Percentiles rank a stretch among this genome's conserved stretches.
Evolutionary conservation across 1,139 yeast species (phyloP).

Genomic region (Lodderomyces jiufengensis): DNA sequence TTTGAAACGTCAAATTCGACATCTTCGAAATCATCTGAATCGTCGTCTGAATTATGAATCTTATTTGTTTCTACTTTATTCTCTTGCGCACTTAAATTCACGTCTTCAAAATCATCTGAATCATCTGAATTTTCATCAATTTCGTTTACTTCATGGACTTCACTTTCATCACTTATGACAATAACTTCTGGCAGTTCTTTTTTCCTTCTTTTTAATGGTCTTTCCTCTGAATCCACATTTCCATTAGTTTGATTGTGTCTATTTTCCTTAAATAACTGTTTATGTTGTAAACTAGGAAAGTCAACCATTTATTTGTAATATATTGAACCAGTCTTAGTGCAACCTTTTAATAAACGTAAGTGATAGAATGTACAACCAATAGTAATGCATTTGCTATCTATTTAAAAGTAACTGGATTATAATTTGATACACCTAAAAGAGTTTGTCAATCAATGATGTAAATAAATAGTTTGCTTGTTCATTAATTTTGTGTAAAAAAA

Average conservation of each 20-base stretch:
- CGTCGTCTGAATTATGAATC: constrained; percentile 4
- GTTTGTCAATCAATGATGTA: too few species aligned
- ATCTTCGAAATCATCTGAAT: constrained; percentile 34
- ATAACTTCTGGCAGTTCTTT: constrained; percentile 2
- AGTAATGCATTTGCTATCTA: too few species aligned
- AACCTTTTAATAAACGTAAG: too few species aligned
- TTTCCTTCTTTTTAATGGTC: constrained; percentile 8
- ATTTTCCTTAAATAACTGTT: constrained; percentile 7
- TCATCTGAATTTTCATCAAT: constrained; percentile 16
- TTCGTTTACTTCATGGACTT: background rate
- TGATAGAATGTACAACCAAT: too few species aligned
- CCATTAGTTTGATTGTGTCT: too few species aligned
- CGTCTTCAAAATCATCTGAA: constrained; percentile 34
- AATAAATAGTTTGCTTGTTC: too few species aligned
- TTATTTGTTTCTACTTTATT: constrained; percentile 25
- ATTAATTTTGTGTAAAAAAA: too few species aligned
- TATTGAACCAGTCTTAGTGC: too few species aligned
- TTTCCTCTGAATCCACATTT: too few species aligned
- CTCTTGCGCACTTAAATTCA: constrained; percentile 16
- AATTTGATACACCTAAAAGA: too few species aligned
- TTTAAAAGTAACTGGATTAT: too few species aligned
- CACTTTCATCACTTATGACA: constrained; percentile 1
- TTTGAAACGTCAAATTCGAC: constrained; percentile 13
- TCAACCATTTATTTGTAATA: constrained; percentile 1
- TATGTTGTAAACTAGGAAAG: constrained; percentile 7